Evolutionary conservation across 1,284 basidiomycete species (phyloP), one percentile per base, ranked within the genome.

Genomic region (Moniliella sp.): DNA sequence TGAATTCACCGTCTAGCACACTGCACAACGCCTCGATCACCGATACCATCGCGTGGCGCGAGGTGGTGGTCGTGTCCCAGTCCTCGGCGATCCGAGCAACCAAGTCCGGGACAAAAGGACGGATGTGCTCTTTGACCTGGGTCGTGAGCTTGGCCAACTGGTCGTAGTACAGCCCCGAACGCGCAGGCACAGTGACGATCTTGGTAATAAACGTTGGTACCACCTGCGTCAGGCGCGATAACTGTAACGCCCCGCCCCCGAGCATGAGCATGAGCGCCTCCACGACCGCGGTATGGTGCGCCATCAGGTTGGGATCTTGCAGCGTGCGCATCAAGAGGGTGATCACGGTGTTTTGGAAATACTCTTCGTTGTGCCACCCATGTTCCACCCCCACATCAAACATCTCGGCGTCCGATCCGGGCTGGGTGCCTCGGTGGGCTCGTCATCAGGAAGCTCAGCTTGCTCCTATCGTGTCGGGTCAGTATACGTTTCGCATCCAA

Each of bases 231-330:
- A 97, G 65, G 65, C 93, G 80, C 74, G 17, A 93, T 86, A 60
- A 86, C 94, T 67, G 86, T 84, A 50, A 97, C 65, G 5, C 91
- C 82, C 59, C 97, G 84, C 0, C 86, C 62, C 88, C 84, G 71
- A 97, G 97, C 43, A 99, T 94, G 39, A 86, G 81, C 82, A 97
- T 97, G 51, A 99, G 79, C 2, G 88, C 86, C 61, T 97, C 86
- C 44, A 97, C 88, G 37, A 88, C 88, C 28, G 64, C 63, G 18
- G 81, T 61, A 49, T 94, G 84, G 50, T 84, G 56, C 27, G 46
- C 45, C 8, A 48, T 43, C 9, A 59, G 40, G 27, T 52, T 40
- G 13, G 46, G 45, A 28, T 59, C 91, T 54, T 77, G 79, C 44
- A 99, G 65, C 34, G 97, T 81, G 32, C 73, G 71, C 28, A 97